A percentile compares a stretch with the other conserved stretches of the same genome.
phyloP scores from a whole-genome alignment of 306 rosid genomes.

The Amphicarpaea edgeworthii region DNA sequence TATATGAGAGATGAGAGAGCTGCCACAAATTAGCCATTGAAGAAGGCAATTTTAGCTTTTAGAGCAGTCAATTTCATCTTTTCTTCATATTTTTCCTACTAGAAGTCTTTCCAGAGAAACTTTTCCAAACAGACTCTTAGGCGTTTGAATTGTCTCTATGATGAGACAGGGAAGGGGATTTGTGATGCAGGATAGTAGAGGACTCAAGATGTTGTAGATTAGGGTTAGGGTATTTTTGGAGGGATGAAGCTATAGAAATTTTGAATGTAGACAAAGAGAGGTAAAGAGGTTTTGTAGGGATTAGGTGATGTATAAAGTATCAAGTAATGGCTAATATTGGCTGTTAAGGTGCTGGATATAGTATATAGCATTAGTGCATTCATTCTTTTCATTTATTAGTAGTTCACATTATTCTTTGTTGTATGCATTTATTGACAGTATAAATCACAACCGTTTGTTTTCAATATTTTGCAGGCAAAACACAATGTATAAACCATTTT shows the following conservation, averaged over 20 bases:
- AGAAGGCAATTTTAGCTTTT: too few relatives aligned
- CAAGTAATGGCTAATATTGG: not conserved
- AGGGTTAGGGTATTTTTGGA: not conserved
- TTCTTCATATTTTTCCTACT: too few relatives aligned
- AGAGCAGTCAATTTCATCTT: too few relatives aligned
- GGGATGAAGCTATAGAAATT: not conserved
- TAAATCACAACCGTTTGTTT: not conserved
- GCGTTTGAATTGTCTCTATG: not conserved
- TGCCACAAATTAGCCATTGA: too few relatives aligned
- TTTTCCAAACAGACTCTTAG: too few relatives aligned
- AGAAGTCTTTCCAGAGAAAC: too few relatives aligned
- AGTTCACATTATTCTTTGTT: not conserved
- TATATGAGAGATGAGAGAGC: too few relatives aligned
- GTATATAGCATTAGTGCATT: not conserved
- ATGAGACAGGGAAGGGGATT: not conserved
- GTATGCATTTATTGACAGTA: not conserved
- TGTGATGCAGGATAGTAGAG: not conserved
- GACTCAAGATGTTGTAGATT: not conserved
- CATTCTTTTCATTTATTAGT: constrained; percentile 2
- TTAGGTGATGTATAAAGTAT: not conserved
- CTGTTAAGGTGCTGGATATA: not conserved
- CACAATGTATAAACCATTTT: constrained; percentile 97
- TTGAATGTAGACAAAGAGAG: not conserved
- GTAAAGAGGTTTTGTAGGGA: not conserved
- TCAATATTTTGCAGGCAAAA: constrained; percentile 69